These are phyloP conservation scores for Pugionium dolabratum DNA, from an alignment of 345 rosid genomes.

Conservation along the genomic window DNA sequence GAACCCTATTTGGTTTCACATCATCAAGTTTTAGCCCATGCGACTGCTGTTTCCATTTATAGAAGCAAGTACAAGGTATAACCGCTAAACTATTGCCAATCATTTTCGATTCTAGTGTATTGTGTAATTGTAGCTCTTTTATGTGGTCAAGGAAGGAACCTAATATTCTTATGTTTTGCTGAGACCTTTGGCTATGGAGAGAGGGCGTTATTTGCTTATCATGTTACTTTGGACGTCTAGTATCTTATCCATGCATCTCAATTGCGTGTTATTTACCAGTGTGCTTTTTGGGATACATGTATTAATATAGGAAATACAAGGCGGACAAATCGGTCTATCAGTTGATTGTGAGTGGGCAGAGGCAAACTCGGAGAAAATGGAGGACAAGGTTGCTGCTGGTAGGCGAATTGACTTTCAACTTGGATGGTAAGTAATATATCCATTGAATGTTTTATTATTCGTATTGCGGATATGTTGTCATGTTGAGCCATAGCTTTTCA, in stretches of 20 bases:
- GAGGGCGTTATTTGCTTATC: neutral
- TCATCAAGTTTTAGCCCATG: slow-evolving; percentile 83
- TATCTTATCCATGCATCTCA: slow-evolving; percentile 5
- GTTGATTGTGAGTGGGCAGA: slow-evolving; percentile 77
- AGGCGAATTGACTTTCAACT: slow-evolving; percentile 83
- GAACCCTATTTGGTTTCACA: slow-evolving; percentile 83
- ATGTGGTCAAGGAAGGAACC: neutral
- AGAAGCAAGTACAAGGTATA: slow-evolving; percentile 69
- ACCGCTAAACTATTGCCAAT: neutral
- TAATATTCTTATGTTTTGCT: neutral
- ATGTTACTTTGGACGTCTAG: neutral
- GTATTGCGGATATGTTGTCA: too few species aligned
- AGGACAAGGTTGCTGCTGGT: slow-evolving; percentile 62
- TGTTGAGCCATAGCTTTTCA: neutral
- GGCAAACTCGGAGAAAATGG: slow-evolving; percentile 58
- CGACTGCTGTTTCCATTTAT: slow-evolving; percentile 67
- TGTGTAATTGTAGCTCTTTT: neutral
- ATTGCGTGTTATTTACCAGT: slow-evolving; percentile 1
- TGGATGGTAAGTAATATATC: slow-evolving; percentile 65
- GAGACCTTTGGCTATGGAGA: neutral
- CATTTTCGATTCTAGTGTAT: neutral
- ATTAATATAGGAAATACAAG: slow-evolving; percentile 59
- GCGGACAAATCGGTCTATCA: slow-evolving; percentile 79
- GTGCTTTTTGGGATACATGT: slow-evolving; percentile 9
- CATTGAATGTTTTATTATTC: too few species aligned